Evolutionary conservation across 495 filamentous ascomycete genomes (phyloP), one percentile per base, ranked within the genome.

Genomic region (Lophiostoma macrostomum): DNA sequence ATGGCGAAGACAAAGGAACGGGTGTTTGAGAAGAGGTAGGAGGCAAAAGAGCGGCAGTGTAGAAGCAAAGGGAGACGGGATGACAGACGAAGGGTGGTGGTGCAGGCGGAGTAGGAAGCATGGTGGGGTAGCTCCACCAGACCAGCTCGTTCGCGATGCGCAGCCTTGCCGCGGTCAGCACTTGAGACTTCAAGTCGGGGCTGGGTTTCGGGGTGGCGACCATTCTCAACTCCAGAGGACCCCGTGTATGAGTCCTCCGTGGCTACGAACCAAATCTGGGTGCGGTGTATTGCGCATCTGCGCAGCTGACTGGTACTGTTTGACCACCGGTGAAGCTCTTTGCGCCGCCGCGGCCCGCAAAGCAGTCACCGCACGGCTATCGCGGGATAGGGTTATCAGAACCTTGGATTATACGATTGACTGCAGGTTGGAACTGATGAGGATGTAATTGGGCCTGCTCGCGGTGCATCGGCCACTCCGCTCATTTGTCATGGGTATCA

Each of bases 251-350:
- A 4, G 29, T 42, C 53, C 36, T 49, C 23, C 43, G 45, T 49
- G 53, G 36, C 44, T n/a, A 43, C 35, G 43, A 34, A n/a, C n/a
- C n/a, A n/a, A 5, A 20, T 25, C 28, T 20, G 27, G 38, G 8
- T 25, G 22, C 38, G 12, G 19, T 25, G 8, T 11, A 44, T 12
- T 34, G 46, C 53, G 53, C 53, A 44, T 19, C n/a, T 24, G 46
- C 53, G 39, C 38, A 57, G 45, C 38, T 57, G 53, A 37, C 45
- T 31, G 23, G n/a, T n/a, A n/a, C n/a, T 19, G 18, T 12, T 10
- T 24, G 24, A 8, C 4, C 23, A 56, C 52, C 52, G 52, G 52
- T 56, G 52, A 56, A 34, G 14, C 4, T 41, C 35, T 10, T 10
- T 38, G 35, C 8, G 6, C 16, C 35, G 16, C 35, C 35, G 8